phyloP scores from a whole-genome alignment of 768 basidiomycete species.

The Russula virescens region DNA sequence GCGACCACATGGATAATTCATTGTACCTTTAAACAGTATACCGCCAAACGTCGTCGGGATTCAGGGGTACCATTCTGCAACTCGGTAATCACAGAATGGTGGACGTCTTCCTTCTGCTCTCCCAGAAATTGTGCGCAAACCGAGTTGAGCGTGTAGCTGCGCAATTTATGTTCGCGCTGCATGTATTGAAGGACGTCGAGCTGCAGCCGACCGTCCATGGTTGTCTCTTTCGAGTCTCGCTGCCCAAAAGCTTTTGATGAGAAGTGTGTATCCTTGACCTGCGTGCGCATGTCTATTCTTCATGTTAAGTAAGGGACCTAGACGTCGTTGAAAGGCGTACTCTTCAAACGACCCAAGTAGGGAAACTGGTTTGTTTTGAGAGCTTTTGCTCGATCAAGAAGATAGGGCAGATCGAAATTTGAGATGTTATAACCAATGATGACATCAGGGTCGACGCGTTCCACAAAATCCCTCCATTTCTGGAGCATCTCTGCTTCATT shows the following conservation, averaged over 20 bases:
- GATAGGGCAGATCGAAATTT: conserved; percentile 94
- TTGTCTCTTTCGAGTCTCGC: conserved; percentile 92
- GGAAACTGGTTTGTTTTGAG: conserved; percentile 66
- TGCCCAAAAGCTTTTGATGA: conserved; percentile 97
- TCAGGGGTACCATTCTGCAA: conserved; percentile 95
- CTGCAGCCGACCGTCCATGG: conserved; percentile 87
- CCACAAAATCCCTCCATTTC: conserved; percentile 86
- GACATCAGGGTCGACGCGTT: conserved; percentile 89
- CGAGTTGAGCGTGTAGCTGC: conserved; percentile 95
- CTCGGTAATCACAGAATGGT: conserved; percentile 97
- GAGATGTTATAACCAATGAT: conserved; percentile 95
- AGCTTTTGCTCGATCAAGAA: conserved; percentile 86
- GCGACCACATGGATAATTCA: not conserved
- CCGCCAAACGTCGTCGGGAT: conserved; percentile 85
- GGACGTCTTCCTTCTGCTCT: conserved; percentile 99
- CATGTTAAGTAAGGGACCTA: not conserved
- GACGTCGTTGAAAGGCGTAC: not conserved
- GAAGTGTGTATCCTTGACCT: conserved; percentile 92
- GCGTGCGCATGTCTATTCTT: conserved; percentile 61
- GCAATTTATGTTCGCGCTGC: conserved; percentile 96
- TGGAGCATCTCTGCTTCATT: conserved; percentile 70
- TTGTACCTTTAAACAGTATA: conserved; percentile 94
- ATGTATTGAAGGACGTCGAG: conserved; percentile 96
- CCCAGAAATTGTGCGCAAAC: conserved; percentile 97
- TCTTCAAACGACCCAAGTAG: conserved; percentile 50